These are phyloP conservation scores for Zea mays DNA, from an alignment of 176 grass and related monocot genomes.

Conservation along the genomic window Zm-B73-REFERENCE-NAM-5.0 NC_050099.1:210542001-210542500, in stretches of 20 bases:
- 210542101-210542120: constrained; percentile 67
- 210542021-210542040: constrained; percentile 67
- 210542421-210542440: too few species aligned
- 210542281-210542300: constrained; percentile 52
- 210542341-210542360: constrained; percentile 76
- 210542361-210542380: constrained; percentile 41
- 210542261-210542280: constrained; percentile 74
- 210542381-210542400: too few species aligned
- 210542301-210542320: constrained; percentile 53
- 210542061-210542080: constrained; percentile 96
- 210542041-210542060: constrained; percentile 96
- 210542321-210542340: constrained; percentile 47
- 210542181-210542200: constrained; percentile 59
- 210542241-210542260: constrained; percentile 87
- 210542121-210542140: constrained; percentile 72
- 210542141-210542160: constrained; percentile 51
- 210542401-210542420: too few species aligned
- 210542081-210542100: constrained; percentile 49
- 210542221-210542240: constrained; percentile 78
- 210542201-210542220: constrained; percentile 25
- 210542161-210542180: constrained; percentile 88
- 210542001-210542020: constrained; percentile 51
- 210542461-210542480: not conserved
- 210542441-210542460: not conserved
- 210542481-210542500: constrained; percentile 26